These are phyloP conservation scores for Blastocystis sp. DNA, from an alignment of 352 stramenopile species.

Conservation along the genomic window DNA sequence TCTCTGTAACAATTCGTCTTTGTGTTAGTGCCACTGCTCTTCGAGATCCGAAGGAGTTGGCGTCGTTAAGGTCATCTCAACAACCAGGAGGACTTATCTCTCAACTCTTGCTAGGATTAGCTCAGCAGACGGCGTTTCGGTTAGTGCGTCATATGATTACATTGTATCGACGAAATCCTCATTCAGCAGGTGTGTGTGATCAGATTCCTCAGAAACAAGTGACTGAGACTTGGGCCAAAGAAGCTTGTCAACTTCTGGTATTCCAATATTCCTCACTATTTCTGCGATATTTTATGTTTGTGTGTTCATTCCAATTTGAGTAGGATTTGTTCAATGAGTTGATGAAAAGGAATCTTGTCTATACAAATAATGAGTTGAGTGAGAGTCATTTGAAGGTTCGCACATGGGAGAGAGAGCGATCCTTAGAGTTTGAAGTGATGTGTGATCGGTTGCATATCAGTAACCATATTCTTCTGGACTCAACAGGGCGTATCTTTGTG, in stretches of 20 bases:
- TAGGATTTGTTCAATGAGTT: background rate
- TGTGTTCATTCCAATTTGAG: conserved; percentile 33
- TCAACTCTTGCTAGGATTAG: background rate
- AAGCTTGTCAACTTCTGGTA: no score
- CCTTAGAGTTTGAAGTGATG: background rate
- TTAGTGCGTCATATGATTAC: background rate
- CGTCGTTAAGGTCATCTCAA: no score
- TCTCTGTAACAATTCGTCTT: background rate
- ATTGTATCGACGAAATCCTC: background rate
- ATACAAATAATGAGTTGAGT: conserved; percentile 48
- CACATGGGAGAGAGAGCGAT: background rate
- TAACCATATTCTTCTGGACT: background rate
- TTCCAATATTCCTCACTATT: background rate
- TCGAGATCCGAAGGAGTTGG: background rate
- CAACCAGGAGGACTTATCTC: no score
- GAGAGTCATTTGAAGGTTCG: background rate
- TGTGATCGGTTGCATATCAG: background rate
- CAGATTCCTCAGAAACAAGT: no score
- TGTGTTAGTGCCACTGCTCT: background rate
- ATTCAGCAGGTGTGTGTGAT: background rate
- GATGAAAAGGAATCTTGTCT: background rate
- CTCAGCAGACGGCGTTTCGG: background rate
- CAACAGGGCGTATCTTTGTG: background rate
- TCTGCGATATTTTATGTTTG: conserved; percentile 58
- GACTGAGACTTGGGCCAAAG: no score